Evolutionary conservation across 176 grass and related monocot species (phyloP).

Genomic region (Ensete glaucum): DNA sequence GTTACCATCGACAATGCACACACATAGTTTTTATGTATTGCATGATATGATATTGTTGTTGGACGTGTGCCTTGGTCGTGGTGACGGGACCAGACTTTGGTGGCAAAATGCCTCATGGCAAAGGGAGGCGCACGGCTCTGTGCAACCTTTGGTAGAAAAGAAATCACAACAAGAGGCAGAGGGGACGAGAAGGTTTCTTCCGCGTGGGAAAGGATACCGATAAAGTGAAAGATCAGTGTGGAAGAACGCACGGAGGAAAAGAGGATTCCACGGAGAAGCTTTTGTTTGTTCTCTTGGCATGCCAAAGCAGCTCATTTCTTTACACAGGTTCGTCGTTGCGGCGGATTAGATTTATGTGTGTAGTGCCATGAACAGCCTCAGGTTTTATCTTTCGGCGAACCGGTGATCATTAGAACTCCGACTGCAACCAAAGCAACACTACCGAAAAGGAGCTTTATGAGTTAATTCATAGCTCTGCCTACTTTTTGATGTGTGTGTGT

Average conservation of each 20-base stretch:
- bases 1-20: background rate
- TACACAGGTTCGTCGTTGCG: no score
- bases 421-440: no score
- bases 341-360: no score
- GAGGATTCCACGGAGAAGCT: background rate
- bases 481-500: background rate
- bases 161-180: slow-evolving; percentile 19
- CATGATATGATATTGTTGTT: no score
- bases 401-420: no score
- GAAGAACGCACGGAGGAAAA: slow-evolving; percentile 15
- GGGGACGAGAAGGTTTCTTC: background rate
- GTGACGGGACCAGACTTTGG: slow-evolving; percentile 16
- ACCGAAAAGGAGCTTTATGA: background rate
- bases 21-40: no score
- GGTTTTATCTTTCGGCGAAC: no score
- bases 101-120: slow-evolving; percentile 25
- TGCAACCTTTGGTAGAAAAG: slow-evolving; percentile 33
- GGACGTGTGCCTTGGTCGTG: slow-evolving; percentile 50
- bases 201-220: slow-evolving; percentile 36
- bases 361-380: no score
- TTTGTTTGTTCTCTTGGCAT: background rate
- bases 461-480: background rate
- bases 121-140: slow-evolving; percentile 4
- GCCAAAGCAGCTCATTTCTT: no score
- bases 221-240: slow-evolving; percentile 23